phyloP scores from a whole-genome alignment of 2,329 filamentous ascomycete genomes.

The Fusarium sp. region DNA sequence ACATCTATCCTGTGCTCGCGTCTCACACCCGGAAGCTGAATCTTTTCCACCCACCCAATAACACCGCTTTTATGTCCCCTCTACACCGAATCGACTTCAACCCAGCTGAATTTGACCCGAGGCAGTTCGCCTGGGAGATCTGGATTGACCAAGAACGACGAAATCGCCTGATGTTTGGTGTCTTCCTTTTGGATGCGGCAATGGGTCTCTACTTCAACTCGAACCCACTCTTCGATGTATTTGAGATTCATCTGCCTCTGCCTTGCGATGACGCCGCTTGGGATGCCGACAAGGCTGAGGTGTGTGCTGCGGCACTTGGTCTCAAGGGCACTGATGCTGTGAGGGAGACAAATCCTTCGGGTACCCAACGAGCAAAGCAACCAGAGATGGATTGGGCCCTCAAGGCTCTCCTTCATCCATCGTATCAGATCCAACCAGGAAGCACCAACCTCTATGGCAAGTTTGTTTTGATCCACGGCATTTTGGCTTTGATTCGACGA shows the following conservation, averaged over 20 bases:
- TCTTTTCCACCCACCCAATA: slow-evolving; percentile 62
- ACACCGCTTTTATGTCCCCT: slow-evolving; percentile 61
- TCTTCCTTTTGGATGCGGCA: slow-evolving; percentile 70
- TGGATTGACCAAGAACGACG: slow-evolving; percentile 78
- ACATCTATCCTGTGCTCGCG: slow-evolving; percentile 65
- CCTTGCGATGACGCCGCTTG: slow-evolving; percentile 77
- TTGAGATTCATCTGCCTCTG: slow-evolving; percentile 71
- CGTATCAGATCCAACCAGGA: slow-evolving; percentile 66
- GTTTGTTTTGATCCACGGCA: slow-evolving; percentile 74
- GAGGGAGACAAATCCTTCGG: slow-evolving; percentile 64
- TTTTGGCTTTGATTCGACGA: slow-evolving; percentile 66
- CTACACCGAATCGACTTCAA: slow-evolving; percentile 66
- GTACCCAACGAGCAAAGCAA: slow-evolving; percentile 69
- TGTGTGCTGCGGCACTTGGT: slow-evolving; percentile 71
- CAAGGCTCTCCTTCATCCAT: slow-evolving; percentile 65
- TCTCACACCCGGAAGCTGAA: slow-evolving; percentile 64
- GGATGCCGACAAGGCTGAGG: slow-evolving; percentile 67
- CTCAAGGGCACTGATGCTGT: slow-evolving; percentile 66
- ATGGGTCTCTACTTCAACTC: slow-evolving; percentile 76
- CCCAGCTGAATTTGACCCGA: slow-evolving; percentile 55
- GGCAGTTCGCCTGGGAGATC: slow-evolving; percentile 67
- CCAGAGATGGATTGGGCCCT: slow-evolving; percentile 69
- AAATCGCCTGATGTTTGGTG: slow-evolving; percentile 68
- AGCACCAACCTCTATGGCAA: slow-evolving; percentile 77
- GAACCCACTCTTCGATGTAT: slow-evolving; percentile 66